phyloP scores from a whole-genome alignment of 306 rosid genomes.

The Geum urbanum region DNA sequence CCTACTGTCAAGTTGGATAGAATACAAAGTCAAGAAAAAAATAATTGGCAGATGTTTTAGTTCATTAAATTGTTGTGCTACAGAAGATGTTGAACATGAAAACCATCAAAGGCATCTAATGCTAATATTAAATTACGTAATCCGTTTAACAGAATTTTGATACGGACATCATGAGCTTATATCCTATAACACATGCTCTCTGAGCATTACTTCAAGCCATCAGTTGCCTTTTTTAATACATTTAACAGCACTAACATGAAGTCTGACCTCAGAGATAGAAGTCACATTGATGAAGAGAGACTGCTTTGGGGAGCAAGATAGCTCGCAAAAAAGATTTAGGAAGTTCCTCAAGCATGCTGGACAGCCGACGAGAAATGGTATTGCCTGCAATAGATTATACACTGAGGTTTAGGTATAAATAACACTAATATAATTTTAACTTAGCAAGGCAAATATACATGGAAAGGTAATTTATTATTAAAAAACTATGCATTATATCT shows the following conservation, averaged over 20 bases:
- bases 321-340: conserved; percentile 85
- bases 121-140: conserved; percentile 1
- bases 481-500: no score
- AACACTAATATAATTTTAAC: not conserved
- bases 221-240: not conserved
- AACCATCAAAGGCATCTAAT: not conserved
- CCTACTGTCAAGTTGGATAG: not conserved
- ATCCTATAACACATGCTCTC: conserved; percentile 8
- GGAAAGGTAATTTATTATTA: no score
- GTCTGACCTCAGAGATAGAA: conserved; percentile 64
- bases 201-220: conserved; percentile 14
- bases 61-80: not conserved
- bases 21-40: not conserved
- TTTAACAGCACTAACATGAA: conserved; percentile 15
- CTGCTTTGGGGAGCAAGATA: conserved; percentile 94
- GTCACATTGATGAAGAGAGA: conserved; percentile 84
- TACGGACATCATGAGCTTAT: not conserved
- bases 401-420: not conserved
- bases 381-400: conserved; percentile 59
- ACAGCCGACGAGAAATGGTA: conserved; percentile 94
- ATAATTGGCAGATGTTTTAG: conserved; percentile 5
- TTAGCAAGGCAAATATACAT: not conserved
- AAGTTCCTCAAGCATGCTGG: conserved; percentile 98
- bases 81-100: not conserved
- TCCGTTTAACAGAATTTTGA: conserved; percentile 1